Percentiles rank a stretch among this genome's conserved stretches.
These are phyloP conservation scores for Actinomortierella wolfii DNA, from an alignment of 371 early-diverging fungal species.

Conservation along the genomic window DNA sequence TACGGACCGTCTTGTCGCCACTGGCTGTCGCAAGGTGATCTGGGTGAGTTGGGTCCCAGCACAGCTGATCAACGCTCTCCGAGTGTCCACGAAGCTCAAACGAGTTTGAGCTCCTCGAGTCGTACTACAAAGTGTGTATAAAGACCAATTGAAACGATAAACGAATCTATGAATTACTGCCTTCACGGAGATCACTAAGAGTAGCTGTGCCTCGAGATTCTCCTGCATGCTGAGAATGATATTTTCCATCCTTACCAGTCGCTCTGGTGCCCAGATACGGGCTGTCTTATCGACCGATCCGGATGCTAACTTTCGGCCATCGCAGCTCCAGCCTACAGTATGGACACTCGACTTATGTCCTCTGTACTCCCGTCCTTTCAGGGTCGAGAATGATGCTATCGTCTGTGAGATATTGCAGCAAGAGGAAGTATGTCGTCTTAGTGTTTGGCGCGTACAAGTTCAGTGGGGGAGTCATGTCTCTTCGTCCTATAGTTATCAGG, in stretches of 20 bases:
- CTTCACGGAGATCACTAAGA: not conserved
- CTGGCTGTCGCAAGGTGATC: slow-evolving; percentile 84
- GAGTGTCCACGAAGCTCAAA: slow-evolving; percentile 81
- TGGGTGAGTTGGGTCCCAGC: slow-evolving; percentile 82
- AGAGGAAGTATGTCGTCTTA: not conserved
- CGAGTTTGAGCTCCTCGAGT: slow-evolving; percentile 65
- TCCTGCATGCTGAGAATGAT: not conserved
- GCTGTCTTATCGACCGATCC: slow-evolving; percentile 75
- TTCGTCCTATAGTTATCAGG: no score
- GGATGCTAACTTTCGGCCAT: slow-evolving; percentile 67
- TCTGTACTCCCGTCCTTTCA: slow-evolving; percentile 52
- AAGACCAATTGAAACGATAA: no score
- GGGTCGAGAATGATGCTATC: slow-evolving; percentile 29
- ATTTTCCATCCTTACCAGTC: slow-evolving; percentile 49
- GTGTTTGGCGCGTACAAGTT: no score
- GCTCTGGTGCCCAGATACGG: slow-evolving; percentile 69
- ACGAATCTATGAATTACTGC: not conserved
- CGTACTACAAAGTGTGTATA: slow-evolving; percentile 56
- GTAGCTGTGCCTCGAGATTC: not conserved
- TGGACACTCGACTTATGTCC: slow-evolving; percentile 68
- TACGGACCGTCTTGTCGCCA: slow-evolving; percentile 80
- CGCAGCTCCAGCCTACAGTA: slow-evolving; percentile 70
- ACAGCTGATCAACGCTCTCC: slow-evolving; percentile 83
- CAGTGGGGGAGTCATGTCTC: not conserved
- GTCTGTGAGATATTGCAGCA: slow-evolving; percentile 15